Base-by-base conservation (phyloP, 1,139 yeast species). In the Maudiozyma humilis region DNA sequence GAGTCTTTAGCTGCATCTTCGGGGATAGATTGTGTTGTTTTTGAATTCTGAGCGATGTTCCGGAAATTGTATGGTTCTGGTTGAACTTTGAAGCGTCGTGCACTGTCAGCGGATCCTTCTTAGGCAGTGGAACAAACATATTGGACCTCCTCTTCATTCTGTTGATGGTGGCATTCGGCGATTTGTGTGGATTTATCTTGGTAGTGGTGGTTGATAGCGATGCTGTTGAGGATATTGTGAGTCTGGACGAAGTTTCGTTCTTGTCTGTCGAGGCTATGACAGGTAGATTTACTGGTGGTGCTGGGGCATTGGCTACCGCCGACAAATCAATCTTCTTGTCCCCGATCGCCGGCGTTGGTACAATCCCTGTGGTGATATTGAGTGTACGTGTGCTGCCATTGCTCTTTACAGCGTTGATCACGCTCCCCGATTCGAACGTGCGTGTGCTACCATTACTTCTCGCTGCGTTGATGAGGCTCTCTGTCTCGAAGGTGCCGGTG, bases 101-200 rank as follows among this genome's bases (percentile, higher is more conserved):
- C 2, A 59, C 56, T 7, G 59, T 46, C 13, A 60, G 44, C n/a
- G 64, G 63, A 44, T 60, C 62, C 44, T 61, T 61, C 31, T 53
- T 56, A 2, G 65, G 65, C 32, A 61, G 45, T 4, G 65, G 65
- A 3, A 58, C 57, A 48, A 60, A 60, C 61, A 60, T 55, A 44
- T 60, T 59, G 4, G 63, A 57, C 38, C 62, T 54, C 39, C 63
- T 48, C 36, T 54, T 55, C 8, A 56, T 47, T 17, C 57, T 48
- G 17, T 44, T 48, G 6, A 45, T 17, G 3, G 42, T 36, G 16
- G 20, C 29, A n/a, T 43, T 44, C 19, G 42, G 44, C n/a, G 40
- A 43, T 12, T 16, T 38, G 12, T 16, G 7, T 16, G 3, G 7
- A 19, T 32, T 32, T 6, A 5, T n/a, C 4, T 32, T 14, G 7